A percentile compares a stretch with the other conserved stretches of the same genome.
Conservation (phyloP, 225 moss, liverwort and hornwort genomes). For the Bryoerythrophyllum caledonicum region DNA sequence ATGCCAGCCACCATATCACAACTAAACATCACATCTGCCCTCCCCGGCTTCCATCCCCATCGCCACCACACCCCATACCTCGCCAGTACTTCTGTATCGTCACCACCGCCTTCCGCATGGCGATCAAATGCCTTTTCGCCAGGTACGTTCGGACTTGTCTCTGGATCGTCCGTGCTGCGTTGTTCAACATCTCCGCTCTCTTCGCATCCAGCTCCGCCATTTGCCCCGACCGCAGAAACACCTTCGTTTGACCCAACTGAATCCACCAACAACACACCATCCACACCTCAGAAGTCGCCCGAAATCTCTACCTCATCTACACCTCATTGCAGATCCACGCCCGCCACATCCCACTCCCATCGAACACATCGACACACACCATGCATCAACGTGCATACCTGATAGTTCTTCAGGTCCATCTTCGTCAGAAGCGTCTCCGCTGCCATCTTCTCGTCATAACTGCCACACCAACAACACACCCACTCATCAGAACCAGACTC, state of each 20-base stretch:
- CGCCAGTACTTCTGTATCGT: constrained; percentile 92
- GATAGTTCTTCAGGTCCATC: constrained; percentile 81
- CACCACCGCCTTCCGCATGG: constrained; percentile 76
- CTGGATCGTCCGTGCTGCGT: constrained; percentile 85
- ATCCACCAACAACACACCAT: constrained; percentile 21
- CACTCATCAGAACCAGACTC: constrained; percentile 14
- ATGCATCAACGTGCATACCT: constrained; percentile 44
- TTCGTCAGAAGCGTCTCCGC: constrained; percentile 76
- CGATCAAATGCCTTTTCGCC: constrained; percentile 74
- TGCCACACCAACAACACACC: constrained; percentile 30
- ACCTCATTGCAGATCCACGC: constrained; percentile 4
- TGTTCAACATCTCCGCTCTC: constrained; percentile 90
- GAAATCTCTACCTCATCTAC: background rate
- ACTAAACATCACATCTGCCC: constrained; percentile 2
- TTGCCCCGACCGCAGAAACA: constrained; percentile 96
- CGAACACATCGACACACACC: background rate
- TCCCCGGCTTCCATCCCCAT: constrained; percentile 79
- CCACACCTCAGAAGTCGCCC: background rate
- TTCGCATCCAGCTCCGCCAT: constrained; percentile 95
- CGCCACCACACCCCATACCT: constrained; percentile 65
- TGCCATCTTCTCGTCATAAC: constrained; percentile 89
- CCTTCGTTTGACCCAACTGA: constrained; percentile 98
- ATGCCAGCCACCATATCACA: background rate
- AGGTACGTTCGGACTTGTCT: constrained; percentile 90
- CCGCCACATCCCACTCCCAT: background rate